Percentiles rank a stretch among this genome's conserved stretches.
These are phyloP conservation scores for Logfia minima DNA, from an alignment of 129 eudicot genomes.

Conservation along the genomic window DNA sequence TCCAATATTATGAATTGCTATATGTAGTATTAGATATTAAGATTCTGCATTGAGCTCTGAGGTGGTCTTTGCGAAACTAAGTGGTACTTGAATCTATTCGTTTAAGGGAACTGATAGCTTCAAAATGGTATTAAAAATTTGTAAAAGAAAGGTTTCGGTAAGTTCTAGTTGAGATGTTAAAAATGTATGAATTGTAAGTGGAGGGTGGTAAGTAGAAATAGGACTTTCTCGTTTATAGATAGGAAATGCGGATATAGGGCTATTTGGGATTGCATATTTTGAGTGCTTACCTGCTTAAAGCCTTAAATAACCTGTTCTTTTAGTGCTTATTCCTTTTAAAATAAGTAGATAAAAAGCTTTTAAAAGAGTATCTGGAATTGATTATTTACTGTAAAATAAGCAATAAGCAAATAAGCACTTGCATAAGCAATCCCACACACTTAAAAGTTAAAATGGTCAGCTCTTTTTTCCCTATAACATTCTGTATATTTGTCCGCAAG, in stretches of 20 bases:
- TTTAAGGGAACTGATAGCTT: background rate
- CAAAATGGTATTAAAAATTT: background rate
- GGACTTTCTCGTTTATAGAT: background rate
- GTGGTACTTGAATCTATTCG: too few relatives aligned
- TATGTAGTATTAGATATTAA: background rate
- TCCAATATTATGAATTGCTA: background rate
- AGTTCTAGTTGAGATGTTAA: background rate
- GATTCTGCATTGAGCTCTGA: background rate
- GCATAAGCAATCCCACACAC: background rate
- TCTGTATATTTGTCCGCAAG: background rate
- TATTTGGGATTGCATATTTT: background rate
- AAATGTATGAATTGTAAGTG: background rate
- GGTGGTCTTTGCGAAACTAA: background rate
- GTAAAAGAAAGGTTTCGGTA: background rate
- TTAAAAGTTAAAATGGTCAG: background rate
- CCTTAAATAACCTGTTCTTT: background rate
- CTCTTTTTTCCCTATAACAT: background rate
- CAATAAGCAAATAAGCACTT: too few relatives aligned
- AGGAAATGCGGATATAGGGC: background rate
- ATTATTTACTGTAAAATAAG: too few relatives aligned
- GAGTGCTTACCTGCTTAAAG: background rate
- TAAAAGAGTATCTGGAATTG: too few relatives aligned
- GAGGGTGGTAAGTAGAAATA: too few relatives aligned
- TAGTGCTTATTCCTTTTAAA: background rate
- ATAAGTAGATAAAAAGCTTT: too few relatives aligned